Evolutionary conservation across 805 yeast species (phyloP), one percentile per base, ranked within the genome.

Genomic region (Spathaspora arborariae): DNA sequence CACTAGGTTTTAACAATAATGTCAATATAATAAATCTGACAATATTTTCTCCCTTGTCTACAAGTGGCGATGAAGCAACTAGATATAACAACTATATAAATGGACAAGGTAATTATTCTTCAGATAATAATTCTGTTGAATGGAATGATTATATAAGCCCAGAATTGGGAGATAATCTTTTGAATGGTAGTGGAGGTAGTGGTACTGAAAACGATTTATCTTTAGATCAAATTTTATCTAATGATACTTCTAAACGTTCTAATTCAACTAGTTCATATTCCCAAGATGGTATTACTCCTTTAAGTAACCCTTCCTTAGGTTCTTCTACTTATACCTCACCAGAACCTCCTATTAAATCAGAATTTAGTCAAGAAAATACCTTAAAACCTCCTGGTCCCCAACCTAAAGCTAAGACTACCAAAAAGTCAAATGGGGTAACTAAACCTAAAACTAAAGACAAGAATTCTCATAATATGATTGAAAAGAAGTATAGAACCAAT

Each of bases 401-500:
- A 19, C 5, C 22, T 6, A 13, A 11, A 39, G 16, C 33, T 19
- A 38, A 26, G 10, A 13, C 37, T 22, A 37, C 39, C 47, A 44
- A 21, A 39, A 51, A 44, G 35, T 9, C 38, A 5, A 44, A 55
- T 8, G 64, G 61, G 48, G 60, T 70, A 16, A 44, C 68, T 4
- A 80, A 79, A 53, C 78, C 80, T 4, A 73, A 67, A 50, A 72
- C 71, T 48, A 81, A 80, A 60, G 79, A 76, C 46, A 77, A 84
- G 63, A 72, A 82, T 1, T 77, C 88, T 6, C 95, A 87, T 65
- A 87, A 86, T 58, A 80, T 85, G 73, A 83, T 87, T 54, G 95
- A 88, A 60, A 86, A 86, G 65, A 82, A 85, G 58, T 88, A 88
- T 64, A 66, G 95, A 54, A 83, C 87, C 18, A 86, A 87, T 57